These are phyloP conservation scores for Elasticomyces elasticus DNA, from an alignment of 495 filamentous ascomycete species.

Conservation along the genomic window DNA sequence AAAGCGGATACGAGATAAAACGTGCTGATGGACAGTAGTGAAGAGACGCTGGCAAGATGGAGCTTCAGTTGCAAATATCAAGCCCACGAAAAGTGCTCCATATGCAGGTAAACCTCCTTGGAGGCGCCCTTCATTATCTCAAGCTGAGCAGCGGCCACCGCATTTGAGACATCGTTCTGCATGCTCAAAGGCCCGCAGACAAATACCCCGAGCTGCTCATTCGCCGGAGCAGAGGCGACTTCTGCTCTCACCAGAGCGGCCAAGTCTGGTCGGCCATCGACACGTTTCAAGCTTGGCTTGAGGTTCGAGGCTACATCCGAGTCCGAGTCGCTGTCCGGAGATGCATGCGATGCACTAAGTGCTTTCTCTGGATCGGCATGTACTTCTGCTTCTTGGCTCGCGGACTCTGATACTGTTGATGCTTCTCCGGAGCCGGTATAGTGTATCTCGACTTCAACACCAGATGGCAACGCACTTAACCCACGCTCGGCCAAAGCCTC, in stretches of 20 bases:
- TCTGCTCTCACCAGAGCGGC: conserved; percentile 26
- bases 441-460: not conserved
- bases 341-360: not conserved
- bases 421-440: not conserved
- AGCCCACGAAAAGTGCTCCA: no score
- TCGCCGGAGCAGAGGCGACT: conserved; percentile 18
- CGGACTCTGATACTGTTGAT: not conserved
- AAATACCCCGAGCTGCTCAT: conserved; percentile 35
- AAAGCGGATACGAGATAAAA: no score
- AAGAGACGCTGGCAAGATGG: no score
- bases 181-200: conserved; percentile 44
- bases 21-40: no score
- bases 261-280: conserved; percentile 34
- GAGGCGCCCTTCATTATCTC: not conserved
- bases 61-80: no score
- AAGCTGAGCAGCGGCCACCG: conserved; percentile 39
- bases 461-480: not conserved
- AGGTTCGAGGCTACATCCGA: not conserved
- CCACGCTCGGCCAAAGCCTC: not conserved
- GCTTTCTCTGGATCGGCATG: not conserved
- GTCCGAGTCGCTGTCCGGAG: not conserved
- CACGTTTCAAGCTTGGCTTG: conserved; percentile 1
- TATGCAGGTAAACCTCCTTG: no score
- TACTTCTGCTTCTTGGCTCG: not conserved
- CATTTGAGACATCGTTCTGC: conserved; percentile 41